Conservation (phyloP, 2,329 filamentous ascomycete genomes). For the Fusarium drepaniforme region DNA sequence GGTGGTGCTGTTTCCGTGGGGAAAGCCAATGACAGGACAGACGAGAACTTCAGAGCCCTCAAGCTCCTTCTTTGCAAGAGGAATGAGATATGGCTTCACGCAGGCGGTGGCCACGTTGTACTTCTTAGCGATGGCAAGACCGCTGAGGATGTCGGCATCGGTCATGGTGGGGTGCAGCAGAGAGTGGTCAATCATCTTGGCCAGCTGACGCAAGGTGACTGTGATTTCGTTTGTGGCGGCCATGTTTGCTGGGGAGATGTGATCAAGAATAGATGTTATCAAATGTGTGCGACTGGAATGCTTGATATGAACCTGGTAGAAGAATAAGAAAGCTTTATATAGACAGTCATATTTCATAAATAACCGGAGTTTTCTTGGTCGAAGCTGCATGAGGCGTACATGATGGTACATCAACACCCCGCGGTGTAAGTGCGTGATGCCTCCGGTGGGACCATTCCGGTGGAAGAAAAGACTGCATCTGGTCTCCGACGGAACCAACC, state of each 20-base stretch:
- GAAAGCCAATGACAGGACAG: conserved; percentile 72
- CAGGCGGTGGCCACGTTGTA: conserved; percentile 68
- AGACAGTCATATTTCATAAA: background rate
- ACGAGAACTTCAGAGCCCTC: conserved; percentile 61
- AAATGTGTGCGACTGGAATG: background rate
- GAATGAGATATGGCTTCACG: conserved; percentile 68
- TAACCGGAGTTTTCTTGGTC: background rate
- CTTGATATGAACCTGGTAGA: background rate
- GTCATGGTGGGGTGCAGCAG: conserved; percentile 73
- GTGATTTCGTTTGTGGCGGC: conserved; percentile 41
- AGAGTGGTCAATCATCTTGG: conserved; percentile 71
- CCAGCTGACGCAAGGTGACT: conserved; percentile 60
- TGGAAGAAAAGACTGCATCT: background rate
- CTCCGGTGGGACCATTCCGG: background rate
- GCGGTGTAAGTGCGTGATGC: background rate
- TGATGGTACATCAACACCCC: background rate
- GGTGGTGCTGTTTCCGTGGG: conserved; percentile 68
- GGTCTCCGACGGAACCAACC: background rate
- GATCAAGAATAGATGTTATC: background rate
- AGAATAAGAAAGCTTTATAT: background rate
- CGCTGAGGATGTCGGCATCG: conserved; percentile 63
- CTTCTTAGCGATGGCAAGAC: conserved; percentile 60
- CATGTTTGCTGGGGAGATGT: background rate
- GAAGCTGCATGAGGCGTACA: background rate
- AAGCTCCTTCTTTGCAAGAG: conserved; percentile 60